Evolutionary conservation across 495 filamentous ascomycete species (phyloP), one percentile per base, ranked within the genome.

Genomic region (Trichoderma virens): DNA sequence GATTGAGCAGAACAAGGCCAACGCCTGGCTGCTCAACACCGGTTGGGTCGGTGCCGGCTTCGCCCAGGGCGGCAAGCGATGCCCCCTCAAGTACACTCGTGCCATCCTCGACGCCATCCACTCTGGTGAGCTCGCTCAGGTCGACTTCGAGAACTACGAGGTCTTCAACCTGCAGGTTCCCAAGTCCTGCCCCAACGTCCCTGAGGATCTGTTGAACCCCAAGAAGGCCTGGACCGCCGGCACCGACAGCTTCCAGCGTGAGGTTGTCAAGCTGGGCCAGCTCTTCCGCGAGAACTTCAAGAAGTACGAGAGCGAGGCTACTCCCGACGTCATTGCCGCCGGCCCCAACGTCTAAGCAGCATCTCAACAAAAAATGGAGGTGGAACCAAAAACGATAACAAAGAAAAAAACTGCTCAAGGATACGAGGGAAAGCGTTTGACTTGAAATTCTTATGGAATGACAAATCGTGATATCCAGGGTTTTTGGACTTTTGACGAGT

Each of bases 1-100:
- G 88, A 98, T 98, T 78, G 84, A 90, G 70, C 72, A 90, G 67
- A 92, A 98, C 87, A 90, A 91, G 73, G 90, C 91, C 77, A 96
- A 98, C 75, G 94, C 94, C 73, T 98, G 94, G 94, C 82, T 98
- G 62, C 86, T 98, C 75, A 98, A 98, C 86, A 98, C 94, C 67
- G 94, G 94, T 67, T 98, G 95, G 95, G 93, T 96, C 73, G 95
- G 95, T 74, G 95, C 94, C 73, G 91, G 93, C 70, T 92, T 91
- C 74, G 86, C 87, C 73, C 94, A 92, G 70, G 94, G 93, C 69
- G 94, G 95, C 75, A 97, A 96, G 85, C 91, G 95, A 70, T 98
- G 94, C 87, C 93, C 95, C 61, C 86, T 98, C 71, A 97, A 97
- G 84, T 98, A 98, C 83, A 98, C 94, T 45, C 92, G 94, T 73